A percentile compares a stretch with the other conserved stretches of the same genome.
phyloP scores from a whole-genome alignment of 73 alveolate genomes.

The Paramecium sexaurelia region DNA sequence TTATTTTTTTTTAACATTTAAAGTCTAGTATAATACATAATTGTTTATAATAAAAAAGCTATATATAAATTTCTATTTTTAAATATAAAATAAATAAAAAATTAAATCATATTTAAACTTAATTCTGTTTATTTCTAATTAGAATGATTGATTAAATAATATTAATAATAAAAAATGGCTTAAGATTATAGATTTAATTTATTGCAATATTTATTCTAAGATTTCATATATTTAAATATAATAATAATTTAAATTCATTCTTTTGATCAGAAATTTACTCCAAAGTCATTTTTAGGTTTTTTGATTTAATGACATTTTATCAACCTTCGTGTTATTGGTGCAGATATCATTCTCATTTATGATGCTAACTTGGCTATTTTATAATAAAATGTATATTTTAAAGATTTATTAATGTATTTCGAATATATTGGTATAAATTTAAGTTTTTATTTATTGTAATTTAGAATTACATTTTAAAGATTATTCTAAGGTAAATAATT shows the following conservation, averaged over 20 bases:
- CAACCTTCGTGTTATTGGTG: background rate
- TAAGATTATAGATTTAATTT: too few species aligned
- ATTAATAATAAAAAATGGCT: too few species aligned
- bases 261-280: background rate
- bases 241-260: background rate
- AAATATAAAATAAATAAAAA: too few species aligned
- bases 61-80: too few species aligned
- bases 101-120: too few species aligned
- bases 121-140: too few species aligned
- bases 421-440: background rate
- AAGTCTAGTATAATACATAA: background rate
- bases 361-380: background rate
- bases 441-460: background rate
- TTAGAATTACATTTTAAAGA: background rate
- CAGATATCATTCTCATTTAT: background rate
- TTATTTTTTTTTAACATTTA: background rate
- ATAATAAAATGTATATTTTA: background rate
- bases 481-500: background rate
- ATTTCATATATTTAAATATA: too few species aligned
- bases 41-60: background rate
- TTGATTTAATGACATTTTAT: background rate
- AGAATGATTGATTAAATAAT: too few species aligned
- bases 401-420: background rate
- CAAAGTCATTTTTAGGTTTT: background rate
- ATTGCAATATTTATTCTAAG: too few species aligned